These are phyloP conservation scores for Leucocoprinus sp. DNA, from an alignment of 768 basidiomycete species.

Conservation along the genomic window DNA sequence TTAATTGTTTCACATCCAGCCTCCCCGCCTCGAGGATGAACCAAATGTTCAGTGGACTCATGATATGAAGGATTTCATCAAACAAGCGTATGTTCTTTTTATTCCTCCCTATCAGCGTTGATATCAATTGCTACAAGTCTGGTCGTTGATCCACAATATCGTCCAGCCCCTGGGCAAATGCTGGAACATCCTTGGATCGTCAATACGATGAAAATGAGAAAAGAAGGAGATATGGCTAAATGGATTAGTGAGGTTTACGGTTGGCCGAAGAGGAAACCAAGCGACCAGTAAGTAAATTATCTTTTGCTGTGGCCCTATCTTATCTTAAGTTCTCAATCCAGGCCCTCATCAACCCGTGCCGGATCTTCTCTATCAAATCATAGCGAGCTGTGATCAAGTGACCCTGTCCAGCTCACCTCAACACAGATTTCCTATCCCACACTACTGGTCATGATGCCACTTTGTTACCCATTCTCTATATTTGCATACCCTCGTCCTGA, in stretches of 20 bases:
- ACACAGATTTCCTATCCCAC: background rate
- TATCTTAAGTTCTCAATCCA: constrained; percentile 20
- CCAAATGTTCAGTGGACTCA: constrained; percentile 61
- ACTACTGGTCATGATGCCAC: constrained; percentile 1
- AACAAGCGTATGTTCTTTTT: constrained; percentile 54
- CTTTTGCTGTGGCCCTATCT: background rate
- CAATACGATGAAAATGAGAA: constrained; percentile 69
- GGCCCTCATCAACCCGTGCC: constrained; percentile 22
- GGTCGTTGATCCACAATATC: constrained; percentile 54
- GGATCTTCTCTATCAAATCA: constrained; percentile 10
- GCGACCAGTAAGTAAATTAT: constrained; percentile 31
- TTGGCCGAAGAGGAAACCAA: constrained; percentile 50
- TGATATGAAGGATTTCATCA: constrained; percentile 90
- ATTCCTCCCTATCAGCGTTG: constrained; percentile 1
- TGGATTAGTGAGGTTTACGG: constrained; percentile 86
- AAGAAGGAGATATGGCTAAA: constrained; percentile 81
- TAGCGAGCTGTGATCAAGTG: constrained; percentile 8
- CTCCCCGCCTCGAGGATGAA: constrained; percentile 77
- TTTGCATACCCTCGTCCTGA: constrained; percentile 7
- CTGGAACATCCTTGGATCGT: constrained; percentile 79
- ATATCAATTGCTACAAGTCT: constrained; percentile 37
- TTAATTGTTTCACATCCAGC: too few relatives aligned
- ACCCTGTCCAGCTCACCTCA: background rate
- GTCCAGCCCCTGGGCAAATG: constrained; percentile 81
- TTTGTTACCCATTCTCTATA: background rate